These are phyloP conservation scores for Tuber aestivum DNA, from an alignment of 495 filamentous ascomycete genomes.

Conservation along the genomic window DNA sequence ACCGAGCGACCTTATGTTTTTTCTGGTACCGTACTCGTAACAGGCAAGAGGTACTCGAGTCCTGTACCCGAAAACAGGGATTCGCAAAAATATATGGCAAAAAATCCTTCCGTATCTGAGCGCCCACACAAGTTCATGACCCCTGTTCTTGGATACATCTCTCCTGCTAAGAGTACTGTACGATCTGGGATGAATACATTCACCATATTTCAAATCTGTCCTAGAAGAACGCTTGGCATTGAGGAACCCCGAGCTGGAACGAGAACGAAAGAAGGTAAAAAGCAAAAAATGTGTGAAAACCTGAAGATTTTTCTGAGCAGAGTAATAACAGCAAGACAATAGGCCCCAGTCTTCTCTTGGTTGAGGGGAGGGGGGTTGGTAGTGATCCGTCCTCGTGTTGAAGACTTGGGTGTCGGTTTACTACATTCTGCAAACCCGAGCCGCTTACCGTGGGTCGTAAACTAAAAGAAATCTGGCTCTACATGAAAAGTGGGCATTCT, in stretches of 20 bases:
- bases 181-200: background rate
- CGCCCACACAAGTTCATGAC: background rate
- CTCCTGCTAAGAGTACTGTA: background rate
- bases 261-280: slow-evolving; percentile 1
- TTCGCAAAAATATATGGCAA: background rate
- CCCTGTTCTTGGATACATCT: background rate
- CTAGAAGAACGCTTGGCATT: background rate
- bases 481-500: background rate
- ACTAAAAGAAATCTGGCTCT: background rate
- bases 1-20: slow-evolving; percentile 25
- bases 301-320: background rate
- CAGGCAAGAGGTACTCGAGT: background rate
- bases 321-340: background rate
- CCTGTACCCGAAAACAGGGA: background rate
- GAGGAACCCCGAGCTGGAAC: background rate
- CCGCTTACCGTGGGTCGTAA: background rate
- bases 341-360: background rate
- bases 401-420: background rate
- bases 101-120: background rate
- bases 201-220: background rate
- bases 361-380: too few species aligned
- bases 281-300: background rate
- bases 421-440: background rate
- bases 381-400: background rate
- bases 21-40: slow-evolving; percentile 30